Base-by-base conservation (phyloP, 345 rosid genomes). In the Pelargonium nanum region DNA sequence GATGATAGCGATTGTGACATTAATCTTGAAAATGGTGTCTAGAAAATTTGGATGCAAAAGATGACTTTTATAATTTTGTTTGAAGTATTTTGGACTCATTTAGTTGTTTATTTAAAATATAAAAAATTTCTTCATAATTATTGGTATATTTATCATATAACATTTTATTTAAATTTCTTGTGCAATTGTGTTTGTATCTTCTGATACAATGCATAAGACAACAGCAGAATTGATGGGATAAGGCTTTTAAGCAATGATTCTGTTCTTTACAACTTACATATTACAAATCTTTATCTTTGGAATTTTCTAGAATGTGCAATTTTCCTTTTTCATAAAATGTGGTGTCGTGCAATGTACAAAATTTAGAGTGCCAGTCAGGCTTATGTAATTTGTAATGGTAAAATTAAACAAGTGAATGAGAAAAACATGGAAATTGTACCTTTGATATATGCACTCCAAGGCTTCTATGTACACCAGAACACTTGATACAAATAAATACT, bases 361-460 rank as follows among this genome's bases (percentile, higher is more conserved):
- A 19, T 5, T 2, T 52, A 4, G 22, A 52, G 5, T 52, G 55
- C 22, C 55, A 52, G 4, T n/a, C 25, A 56, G 22, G 24, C n/a
- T 40, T 26, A 19, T 4, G 64, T 12, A 24, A 20, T 22, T 44
- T 15, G 20, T 58, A 55, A 30, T 17, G 21, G 24, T 15, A 6
- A 23, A 24, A 56, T 57, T n/a, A 19, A 25, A 57, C 24, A 8
- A 48, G 57, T 30, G 12, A n/a, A 19, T 5, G 25, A 51, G 59
- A 19, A 24, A 22, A 61, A 56, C 60, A 40, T 50, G 6, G 9
- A 54, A 68, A 61, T 50, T 60, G 30, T 69, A 93, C 99, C 91
- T 90, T 93, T 68, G 99, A 77, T 77, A 90, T 81, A 74, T 93
- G 99, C 58, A 85, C 96, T 62, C 99, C 99, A 73, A 93, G 97